Evolutionary conservation across 2,329 filamentous ascomycete species (phyloP), one percentile per base, ranked within the genome.

Genomic region (Pestalotiopsis sp.): DNA sequence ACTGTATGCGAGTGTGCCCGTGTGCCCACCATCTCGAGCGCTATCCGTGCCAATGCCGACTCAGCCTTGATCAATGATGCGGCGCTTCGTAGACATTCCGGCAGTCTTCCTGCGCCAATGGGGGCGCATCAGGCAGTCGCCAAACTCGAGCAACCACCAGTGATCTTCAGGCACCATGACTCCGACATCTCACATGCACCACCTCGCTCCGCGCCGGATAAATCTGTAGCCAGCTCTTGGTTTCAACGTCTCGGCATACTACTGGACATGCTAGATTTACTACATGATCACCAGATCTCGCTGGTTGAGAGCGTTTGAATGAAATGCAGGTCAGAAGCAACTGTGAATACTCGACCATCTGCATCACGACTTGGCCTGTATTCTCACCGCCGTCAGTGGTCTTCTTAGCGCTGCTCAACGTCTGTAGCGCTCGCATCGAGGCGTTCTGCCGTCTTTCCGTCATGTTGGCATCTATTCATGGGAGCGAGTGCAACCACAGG

Each of bases 11-110:
- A 31, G 27, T 7, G 27, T 7, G 27, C 27, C 27, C 27, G 27
- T 31, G 27, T 31, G 45, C 45, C 45, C 45, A 52, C 45, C 45
- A 52, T 52, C 17, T 52, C 20, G 45, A 17, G 45, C 45, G 45
- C 45, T 52, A 52, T 52, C 17, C 45, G 20, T 52, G 45, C 45
- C 45, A 36, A 61, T 36, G 27, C 13, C 36, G 59, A 13, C 59
- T 61, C 59, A 61, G 59, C 59, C 59, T 52, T 61, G 12, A 61
- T 61, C 38, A 27, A 41, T 61, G 59, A 61, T 61, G 59, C 59
- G 59, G 59, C 59, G 31, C 36, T 39, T 61, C 31, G 59, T 38
- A 14, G n/a, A 13, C 57, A 25, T 5, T 59, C 27, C 17, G 59
- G 20, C 17, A 61, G n/a, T 52, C 45, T 3, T n/a, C 20, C 45